Evolutionary conservation across 1,284 basidiomycete genomes (phyloP), one percentile per base, ranked within the genome.

Genomic region (Porogramme epimiltina): DNA sequence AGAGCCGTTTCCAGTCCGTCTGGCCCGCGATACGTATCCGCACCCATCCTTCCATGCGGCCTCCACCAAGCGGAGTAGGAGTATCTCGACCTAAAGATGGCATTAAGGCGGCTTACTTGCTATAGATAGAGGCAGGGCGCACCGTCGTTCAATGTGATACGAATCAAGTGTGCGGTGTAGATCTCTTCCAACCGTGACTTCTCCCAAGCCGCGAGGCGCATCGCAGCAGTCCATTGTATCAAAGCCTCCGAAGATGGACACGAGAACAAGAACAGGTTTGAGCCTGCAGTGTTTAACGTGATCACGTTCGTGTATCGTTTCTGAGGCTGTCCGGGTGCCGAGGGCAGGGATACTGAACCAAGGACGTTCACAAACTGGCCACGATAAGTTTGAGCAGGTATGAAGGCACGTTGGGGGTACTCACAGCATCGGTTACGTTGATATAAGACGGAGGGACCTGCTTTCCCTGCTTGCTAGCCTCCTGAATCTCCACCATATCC

Each of bases 141-240:
- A 75, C 81, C 73, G 28, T 76, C 75, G 48, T 72, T 75, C 19
- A 88, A 65, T 31, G 83, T 84, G 70, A 91, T 89, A 45, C 93
- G 81, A 58, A 95, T 82, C 41, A 98, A 75, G 73, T 98, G 93
- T 2, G 95, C 95, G 0, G 96, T 98, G 70, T 99, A 99, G 53
- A 99, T 94, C 72, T 98, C 96, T 70, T 98, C 95, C 20, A 98
- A 79, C 23, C 95, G 85, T 1, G 93, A 91, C 62, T 97, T 94
- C 71, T 99, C 96, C 94, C 95, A 99, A 45, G 91, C 84, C 8
- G 91, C 86, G 6, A 99, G 80, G 16, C 97, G 87, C 34, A 99
- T 80, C 5, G 94, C 94, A 20, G 92, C 88, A 18, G 93, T 87
- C 95, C 95, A 98, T n/a, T 87, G 85, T 38, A 91, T 76, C 44